Conservation (phyloP, 208 protist genomes). For the Balamuthia mandrillaris region DNA sequence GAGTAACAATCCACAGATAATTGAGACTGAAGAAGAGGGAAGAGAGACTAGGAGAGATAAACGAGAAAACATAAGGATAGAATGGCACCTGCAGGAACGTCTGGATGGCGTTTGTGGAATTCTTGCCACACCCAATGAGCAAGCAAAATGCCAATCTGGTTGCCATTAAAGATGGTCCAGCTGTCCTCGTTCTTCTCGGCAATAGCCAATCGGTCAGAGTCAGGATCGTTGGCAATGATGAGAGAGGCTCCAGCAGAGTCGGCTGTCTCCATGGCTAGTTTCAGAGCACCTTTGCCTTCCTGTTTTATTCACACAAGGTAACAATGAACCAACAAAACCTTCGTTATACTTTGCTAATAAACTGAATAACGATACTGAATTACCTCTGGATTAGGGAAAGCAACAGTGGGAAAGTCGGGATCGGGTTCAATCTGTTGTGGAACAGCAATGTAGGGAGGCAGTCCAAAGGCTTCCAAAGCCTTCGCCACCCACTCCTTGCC, state of each 20-base stretch:
- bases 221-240: slow-evolving; percentile 97
- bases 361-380: background rate
- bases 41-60: too few relatives aligned
- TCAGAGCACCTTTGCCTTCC: slow-evolving; percentile 80
- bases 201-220: slow-evolving; percentile 94
- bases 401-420: slow-evolving; percentile 94
- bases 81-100: background rate
- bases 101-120: slow-evolving; percentile 12
- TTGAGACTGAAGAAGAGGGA: too few relatives aligned
- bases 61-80: too few relatives aligned
- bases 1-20: too few relatives aligned
- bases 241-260: slow-evolving; percentile 66
- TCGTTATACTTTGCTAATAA: background rate
- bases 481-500: slow-evolving; percentile 77
- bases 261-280: slow-evolving; percentile 83
- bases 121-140: slow-evolving; percentile 86
- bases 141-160: slow-evolving; percentile 94
- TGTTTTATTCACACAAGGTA: background rate
- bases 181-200: slow-evolving; percentile 75
- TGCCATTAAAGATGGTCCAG: slow-evolving; percentile 93
- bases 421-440: slow-evolving; percentile 84
- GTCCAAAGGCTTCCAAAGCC: slow-evolving; percentile 73
- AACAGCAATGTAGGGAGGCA: slow-evolving; percentile 57
- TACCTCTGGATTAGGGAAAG: slow-evolving; percentile 96
- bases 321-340: background rate